Conservation (phyloP, 768 basidiomycete genomes). For the Candolleomyces efflorescens region DNA sequence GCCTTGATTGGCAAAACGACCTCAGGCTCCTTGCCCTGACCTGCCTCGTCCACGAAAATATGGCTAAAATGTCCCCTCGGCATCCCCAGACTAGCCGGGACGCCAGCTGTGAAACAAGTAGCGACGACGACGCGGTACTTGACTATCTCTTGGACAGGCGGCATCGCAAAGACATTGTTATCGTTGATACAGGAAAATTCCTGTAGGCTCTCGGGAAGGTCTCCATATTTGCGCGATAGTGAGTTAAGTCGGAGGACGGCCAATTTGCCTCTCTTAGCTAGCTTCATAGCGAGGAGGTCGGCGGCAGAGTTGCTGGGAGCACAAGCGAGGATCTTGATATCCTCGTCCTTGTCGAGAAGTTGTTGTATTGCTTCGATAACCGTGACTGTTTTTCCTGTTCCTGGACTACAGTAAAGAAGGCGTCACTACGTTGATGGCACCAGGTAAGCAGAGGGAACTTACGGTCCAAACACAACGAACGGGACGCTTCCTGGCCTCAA, state of each 20-base stretch:
- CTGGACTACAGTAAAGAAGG: conserved; percentile 34
- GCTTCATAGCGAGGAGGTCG: conserved; percentile 48
- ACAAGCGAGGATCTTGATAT: conserved; percentile 53
- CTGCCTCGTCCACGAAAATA: conserved; percentile 64
- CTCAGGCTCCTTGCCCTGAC: conserved; percentile 60
- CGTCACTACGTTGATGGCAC: not conserved
- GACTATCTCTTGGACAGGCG: conserved; percentile 32
- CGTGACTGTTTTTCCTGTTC: conserved; percentile 67
- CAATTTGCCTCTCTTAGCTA: conserved; percentile 28
- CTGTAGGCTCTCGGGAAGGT: conserved; percentile 33
- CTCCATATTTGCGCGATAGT: conserved; percentile 32
- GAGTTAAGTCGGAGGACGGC: conserved; percentile 54
- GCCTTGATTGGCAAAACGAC: conserved; percentile 53
- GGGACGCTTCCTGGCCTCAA: conserved; percentile 45
- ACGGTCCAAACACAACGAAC: conserved; percentile 65
- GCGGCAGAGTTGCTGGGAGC: conserved; percentile 69
- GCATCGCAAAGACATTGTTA: conserved; percentile 42
- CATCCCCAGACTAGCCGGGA: conserved; percentile 45
- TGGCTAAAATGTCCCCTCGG: conserved; percentile 53
- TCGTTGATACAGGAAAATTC: conserved; percentile 36
- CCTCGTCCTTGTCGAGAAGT: conserved; percentile 36
- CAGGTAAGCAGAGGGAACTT: conserved; percentile 19
- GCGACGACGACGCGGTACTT: conserved; percentile 50
- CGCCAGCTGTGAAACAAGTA: conserved; percentile 52
- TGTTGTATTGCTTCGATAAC: conserved; percentile 61